These are phyloP conservation scores for Entonaema liquescens DNA, from an alignment of 495 filamentous ascomycete genomes.

Conservation along the genomic window DNA sequence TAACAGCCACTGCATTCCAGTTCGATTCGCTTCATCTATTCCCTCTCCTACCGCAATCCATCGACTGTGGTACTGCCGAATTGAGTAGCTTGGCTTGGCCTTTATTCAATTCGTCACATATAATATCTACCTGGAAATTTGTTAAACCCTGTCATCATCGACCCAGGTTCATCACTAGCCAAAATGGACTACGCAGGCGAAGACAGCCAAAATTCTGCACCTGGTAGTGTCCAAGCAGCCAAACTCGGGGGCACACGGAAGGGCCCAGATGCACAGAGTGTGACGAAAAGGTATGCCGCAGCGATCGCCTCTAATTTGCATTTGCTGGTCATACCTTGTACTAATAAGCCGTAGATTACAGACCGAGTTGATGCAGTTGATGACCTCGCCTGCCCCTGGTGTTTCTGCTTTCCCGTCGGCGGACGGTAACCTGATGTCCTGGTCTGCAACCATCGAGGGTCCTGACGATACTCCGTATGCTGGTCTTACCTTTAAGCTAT, in stretches of 20 bases:
- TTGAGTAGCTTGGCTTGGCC: conserved; percentile 23
- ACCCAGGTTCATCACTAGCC: conserved; percentile 5
- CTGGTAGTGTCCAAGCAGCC: conserved; percentile 60
- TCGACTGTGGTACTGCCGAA: conserved; percentile 18
- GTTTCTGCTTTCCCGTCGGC: conserved; percentile 93
- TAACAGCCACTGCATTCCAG: conserved; percentile 42
- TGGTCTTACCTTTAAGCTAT: conserved; percentile 89
- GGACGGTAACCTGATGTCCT: conserved; percentile 87
- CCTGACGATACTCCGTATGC: conserved; percentile 93
- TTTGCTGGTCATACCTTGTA: neutral
- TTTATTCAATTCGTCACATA: conserved; percentile 16
- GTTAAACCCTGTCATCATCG: conserved; percentile 1
- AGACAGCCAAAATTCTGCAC: conserved; percentile 76
- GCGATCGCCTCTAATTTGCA: neutral
- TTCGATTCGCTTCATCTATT: conserved; percentile 29
- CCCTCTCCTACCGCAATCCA: conserved; percentile 22
- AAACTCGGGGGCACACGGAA: conserved; percentile 69
- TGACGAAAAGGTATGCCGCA: conserved; percentile 73
- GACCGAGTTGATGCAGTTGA: conserved; percentile 96
- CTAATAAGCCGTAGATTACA: conserved; percentile 72
- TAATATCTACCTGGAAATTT: conserved; percentile 1
- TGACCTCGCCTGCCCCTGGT: conserved; percentile 92
- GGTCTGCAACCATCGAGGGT: conserved; percentile 93
- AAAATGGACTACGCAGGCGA: conserved; percentile 74
- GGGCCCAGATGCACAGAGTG: conserved; percentile 73